A percentile compares a stretch with the other conserved stretches of the same genome.
Conservation (phyloP, 2,329 filamentous ascomycete species). For the Chaetothyriales sp. region DNA sequence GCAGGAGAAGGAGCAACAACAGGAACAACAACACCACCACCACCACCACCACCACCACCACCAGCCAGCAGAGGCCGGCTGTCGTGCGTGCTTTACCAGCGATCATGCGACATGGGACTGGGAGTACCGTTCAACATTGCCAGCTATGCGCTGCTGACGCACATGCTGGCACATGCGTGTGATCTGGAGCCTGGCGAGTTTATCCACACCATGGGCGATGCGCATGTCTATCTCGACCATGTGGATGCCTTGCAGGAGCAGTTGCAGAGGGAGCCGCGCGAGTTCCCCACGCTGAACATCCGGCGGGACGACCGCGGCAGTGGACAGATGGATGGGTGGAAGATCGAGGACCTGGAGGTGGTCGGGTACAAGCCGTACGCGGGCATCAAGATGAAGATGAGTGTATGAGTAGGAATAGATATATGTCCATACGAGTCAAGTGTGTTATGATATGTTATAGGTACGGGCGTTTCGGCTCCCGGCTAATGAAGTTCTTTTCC, state of each 20-base stretch:
- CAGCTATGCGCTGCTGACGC: slow-evolving; percentile 79
- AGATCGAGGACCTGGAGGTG: slow-evolving; percentile 71
- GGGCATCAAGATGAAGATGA: slow-evolving; percentile 97
- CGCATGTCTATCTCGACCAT: slow-evolving; percentile 92
- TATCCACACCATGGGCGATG: slow-evolving; percentile 93
- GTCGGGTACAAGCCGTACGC: slow-evolving; percentile 83
- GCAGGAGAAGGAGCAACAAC: slow-evolving; percentile 19
- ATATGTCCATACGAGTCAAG: background rate
- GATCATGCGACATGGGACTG: slow-evolving; percentile 91
- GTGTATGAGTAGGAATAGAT: slow-evolving; percentile 40
- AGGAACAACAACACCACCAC: too few species aligned
- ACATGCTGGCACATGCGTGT: slow-evolving; percentile 84
- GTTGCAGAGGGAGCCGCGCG: slow-evolving; percentile 60
- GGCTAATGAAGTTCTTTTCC: background rate
- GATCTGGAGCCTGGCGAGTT: slow-evolving; percentile 72
- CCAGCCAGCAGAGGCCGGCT: slow-evolving; percentile 65
- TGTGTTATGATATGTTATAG: background rate
- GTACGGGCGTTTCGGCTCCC: background rate
- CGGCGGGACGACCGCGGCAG: slow-evolving; percentile 50
- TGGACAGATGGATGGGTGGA: slow-evolving; percentile 90
- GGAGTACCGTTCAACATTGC: slow-evolving; percentile 98
- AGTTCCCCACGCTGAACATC: slow-evolving; percentile 69
- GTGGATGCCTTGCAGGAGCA: slow-evolving; percentile 73
- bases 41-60: too few species aligned
- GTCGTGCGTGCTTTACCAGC: slow-evolving; percentile 81